Evolutionary conservation across 805 yeast genomes (phyloP).

Genomic region (Jamesozyma spencerorum): DNA sequence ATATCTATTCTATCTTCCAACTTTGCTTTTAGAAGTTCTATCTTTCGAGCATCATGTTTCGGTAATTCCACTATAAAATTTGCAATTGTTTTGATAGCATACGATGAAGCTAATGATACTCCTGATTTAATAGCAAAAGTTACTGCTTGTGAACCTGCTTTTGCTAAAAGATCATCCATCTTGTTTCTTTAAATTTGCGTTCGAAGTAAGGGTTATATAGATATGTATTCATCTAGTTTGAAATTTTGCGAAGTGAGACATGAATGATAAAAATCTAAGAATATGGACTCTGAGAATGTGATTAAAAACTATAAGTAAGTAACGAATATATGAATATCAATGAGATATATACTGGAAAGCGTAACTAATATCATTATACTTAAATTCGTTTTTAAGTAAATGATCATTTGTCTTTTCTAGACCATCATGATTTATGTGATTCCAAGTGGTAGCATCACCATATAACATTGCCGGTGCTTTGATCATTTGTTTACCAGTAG

Average conservation of each 20-base stretch:
- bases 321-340: slow-evolving; percentile 7
- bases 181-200: not conserved
- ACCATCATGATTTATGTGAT: slow-evolving; percentile 63
- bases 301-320: too few species aligned
- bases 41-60: slow-evolving; percentile 43
- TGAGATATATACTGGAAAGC: slow-evolving; percentile 94
- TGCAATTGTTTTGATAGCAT: slow-evolving; percentile 57
- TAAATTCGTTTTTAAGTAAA: slow-evolving; percentile 63
- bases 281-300: not conserved
- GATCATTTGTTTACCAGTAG: slow-evolving; percentile 46
- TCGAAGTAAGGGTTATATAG: too few species aligned
- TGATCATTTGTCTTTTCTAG: slow-evolving; percentile 65
- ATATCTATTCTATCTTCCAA: slow-evolving; percentile 52
- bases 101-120: slow-evolving; percentile 62
- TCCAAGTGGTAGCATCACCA: slow-evolving; percentile 98
- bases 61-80: slow-evolving; percentile 35
- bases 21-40: slow-evolving; percentile 36
- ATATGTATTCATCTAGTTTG: too few species aligned
- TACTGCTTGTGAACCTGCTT: slow-evolving; percentile 72
- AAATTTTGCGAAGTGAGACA: not conserved
- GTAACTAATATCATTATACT: slow-evolving; percentile 62
- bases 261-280: not conserved
- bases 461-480: slow-evolving; percentile 83
- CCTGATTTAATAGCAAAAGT: slow-evolving; percentile 73
- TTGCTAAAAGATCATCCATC: slow-evolving; percentile 36